Evolutionary conservation across 805 yeast genomes (phyloP), one percentile per base, ranked within the genome.

Genomic region (Wickerhamiella alocasiicola): DNA sequence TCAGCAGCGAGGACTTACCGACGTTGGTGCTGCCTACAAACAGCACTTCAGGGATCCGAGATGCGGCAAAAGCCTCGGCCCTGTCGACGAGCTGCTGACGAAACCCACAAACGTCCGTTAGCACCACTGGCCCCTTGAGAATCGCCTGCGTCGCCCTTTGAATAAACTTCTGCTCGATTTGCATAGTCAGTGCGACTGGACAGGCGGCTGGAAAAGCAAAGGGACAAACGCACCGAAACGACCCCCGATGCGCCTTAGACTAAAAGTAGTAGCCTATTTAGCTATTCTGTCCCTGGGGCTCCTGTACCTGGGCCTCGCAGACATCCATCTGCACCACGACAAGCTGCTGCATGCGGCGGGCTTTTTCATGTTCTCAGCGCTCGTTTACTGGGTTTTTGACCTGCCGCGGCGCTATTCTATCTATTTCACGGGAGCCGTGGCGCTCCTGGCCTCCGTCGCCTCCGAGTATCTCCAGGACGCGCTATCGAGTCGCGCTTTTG

Each of bases 11-110:
- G 0, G 94, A 81, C 54, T 85, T 85, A 0, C 95, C 96, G 6
- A 78, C 85, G 50, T 85, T 85, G 36, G 93, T 78, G 47, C 82
- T 71, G 0, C 96, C 95, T 33, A 85, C 50, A 35, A 85, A 67
- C 3, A 79, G 63, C 4, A 84, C 71, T 52, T 84, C 95, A 0
- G 95, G 94, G 9, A 80, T 61, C 31, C 29, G n/a, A 20, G n/a
- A 18, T 6, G 15, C 15, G 2, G 12, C 61, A 36, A 31, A 9
- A 7, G 26, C 9, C 43, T 20, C 12, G 6, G 31, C 13, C 40
- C 44, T 24, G 35, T 29, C 18, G 9, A 41, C 40, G 9, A 42
- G 39, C 39, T 49, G 48, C 32, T 44, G 55, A 16, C 49, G 46
- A 9, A 55, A 40, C 21, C 61, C 57, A 41, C 54, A 54, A 20